Conservation (phyloP, 257 asterid species). For the Eucommia ulmoides region DNA sequence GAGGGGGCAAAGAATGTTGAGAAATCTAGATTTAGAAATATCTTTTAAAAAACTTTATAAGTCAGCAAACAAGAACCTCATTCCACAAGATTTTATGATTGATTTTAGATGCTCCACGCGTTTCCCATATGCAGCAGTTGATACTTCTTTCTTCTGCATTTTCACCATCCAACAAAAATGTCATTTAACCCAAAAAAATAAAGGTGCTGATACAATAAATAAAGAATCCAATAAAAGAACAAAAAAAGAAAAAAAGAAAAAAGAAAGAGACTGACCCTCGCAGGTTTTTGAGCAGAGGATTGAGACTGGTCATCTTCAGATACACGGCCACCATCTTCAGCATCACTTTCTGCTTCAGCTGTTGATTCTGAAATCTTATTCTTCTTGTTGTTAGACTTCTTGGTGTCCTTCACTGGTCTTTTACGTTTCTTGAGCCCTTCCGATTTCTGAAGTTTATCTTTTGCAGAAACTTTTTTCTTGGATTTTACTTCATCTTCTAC, state of each 20-base stretch:
- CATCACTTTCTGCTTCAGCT: conserved; percentile 35
- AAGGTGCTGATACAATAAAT: too few relatives aligned
- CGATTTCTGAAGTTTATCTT: conserved; percentile 24
- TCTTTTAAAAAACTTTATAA: background rate
- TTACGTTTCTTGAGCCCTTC: conserved; percentile 53
- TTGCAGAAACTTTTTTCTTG: conserved; percentile 32
- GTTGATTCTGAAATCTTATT: conserved; percentile 30
- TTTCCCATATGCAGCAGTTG: conserved; percentile 59
- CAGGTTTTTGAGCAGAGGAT: conserved; percentile 32
- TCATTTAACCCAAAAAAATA: conserved; percentile 5
- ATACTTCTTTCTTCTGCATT: conserved; percentile 49
- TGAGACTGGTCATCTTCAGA: conserved; percentile 58
- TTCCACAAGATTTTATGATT: conserved; percentile 87
- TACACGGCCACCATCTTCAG: conserved; percentile 30
- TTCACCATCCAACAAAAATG: conserved; percentile 15
- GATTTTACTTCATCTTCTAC: conserved; percentile 24
- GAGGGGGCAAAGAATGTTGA: conserved; percentile 1
- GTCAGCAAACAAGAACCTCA: conserved; percentile 46
- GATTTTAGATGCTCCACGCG: conserved; percentile 77
- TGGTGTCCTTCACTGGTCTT: conserved; percentile 29
- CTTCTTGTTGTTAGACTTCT: conserved; percentile 38
- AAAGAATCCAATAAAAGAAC: too few relatives aligned
- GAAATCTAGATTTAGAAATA: conserved; percentile 2
- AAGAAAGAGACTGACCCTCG: conserved; percentile 26
- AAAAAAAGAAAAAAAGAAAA: too few relatives aligned